Evolutionary conservation across 176 grass and related monocot species (phyloP), one percentile per base, ranked within the genome.

Genomic region (Puccinellia tenuiflora): DNA sequence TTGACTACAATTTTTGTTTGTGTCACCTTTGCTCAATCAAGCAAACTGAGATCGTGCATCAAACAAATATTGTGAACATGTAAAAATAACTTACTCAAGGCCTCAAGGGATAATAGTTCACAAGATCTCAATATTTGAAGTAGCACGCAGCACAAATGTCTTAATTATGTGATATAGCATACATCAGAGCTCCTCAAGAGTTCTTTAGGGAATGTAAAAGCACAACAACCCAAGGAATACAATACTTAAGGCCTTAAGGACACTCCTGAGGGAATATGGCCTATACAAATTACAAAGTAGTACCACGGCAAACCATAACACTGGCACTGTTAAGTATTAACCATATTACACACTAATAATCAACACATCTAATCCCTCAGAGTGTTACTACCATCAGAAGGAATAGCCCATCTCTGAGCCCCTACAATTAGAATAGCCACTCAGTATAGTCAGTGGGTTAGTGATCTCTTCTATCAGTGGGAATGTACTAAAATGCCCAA

Each of bases 361-460:
- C 17, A 60, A 80, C 81, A 90, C 40, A 51, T 42, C 3, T 77
- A 63, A 33, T 37, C 48, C 91, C 83, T 68, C 71, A 65, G 78
- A 51, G 52, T 73, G 16, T 90, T 90, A 90, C 94, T 92, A 56
- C 73, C 17, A 68, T 92, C 71, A 89, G 84, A 87, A 94, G 78
- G 95, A 97, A 86, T 92, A 92, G 86, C 88, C 86, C 90, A 92
- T 94, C 76, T 91, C 90, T 83, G 92, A 94, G 86, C 88, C 86
- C 84, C 88, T 83, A 85, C 85, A 94, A 89, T 54, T 85, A 88
- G 95, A 92, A 94, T 97, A 88, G 62, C 91, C 90, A 94, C 86
- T 85, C 84, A 92, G 78, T 92, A 84, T 85, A 79, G 92, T 91
- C 90, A 92, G 95, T 81, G 95, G 92, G 88, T 89, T 92, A 92